Evolutionary conservation across 495 filamentous ascomycete species (phyloP).

Genomic region (Penicillium ucsense): DNA sequence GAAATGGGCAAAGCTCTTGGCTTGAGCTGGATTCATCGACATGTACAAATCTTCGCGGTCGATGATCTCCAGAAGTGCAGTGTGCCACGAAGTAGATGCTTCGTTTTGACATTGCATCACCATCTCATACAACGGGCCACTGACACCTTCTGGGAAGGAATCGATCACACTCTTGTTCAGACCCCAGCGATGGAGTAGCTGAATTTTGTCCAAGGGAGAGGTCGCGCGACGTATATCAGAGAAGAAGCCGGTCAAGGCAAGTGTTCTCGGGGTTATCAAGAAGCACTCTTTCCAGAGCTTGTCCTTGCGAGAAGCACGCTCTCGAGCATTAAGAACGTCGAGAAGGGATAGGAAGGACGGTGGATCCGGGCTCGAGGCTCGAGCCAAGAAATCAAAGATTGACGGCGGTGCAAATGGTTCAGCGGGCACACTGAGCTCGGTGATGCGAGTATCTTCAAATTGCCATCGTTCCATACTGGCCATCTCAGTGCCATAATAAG

Average conservation of each 20-base stretch:
- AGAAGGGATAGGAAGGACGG: constrained; percentile 51
- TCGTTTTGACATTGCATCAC: constrained; percentile 71
- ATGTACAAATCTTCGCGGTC: constrained; percentile 72
- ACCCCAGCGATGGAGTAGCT: constrained; percentile 36
- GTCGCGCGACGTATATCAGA: constrained; percentile 23
- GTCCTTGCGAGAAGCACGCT: constrained; percentile 27
- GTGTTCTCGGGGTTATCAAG: constrained; percentile 53
- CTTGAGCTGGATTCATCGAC: constrained; percentile 43
- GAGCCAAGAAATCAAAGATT: constrained; percentile 57
- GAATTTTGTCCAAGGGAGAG: constrained; percentile 27
- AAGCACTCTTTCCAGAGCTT: constrained; percentile 34
- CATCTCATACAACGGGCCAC: constrained; percentile 70
- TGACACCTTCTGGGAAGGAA: constrained; percentile 73
- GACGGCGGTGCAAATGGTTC: constrained; percentile 61
- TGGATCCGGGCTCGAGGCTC: constrained; percentile 19
- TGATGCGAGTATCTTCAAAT: constrained; percentile 48
- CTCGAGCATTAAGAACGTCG: constrained; percentile 40
- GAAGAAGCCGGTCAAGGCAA: constrained; percentile 52
- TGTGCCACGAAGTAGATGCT: constrained; percentile 69
- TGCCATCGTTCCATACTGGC: constrained; percentile 49
- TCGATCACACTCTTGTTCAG: constrained; percentile 44
- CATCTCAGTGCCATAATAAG: constrained; percentile 64
- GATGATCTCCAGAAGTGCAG: constrained; percentile 60
- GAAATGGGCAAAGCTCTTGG: constrained; percentile 21
- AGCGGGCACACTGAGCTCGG: constrained; percentile 32